Evolutionary conservation across 306 rosid genomes (phyloP), one percentile per base, ranked within the genome.

Genomic region (Prunus salicina): DNA sequence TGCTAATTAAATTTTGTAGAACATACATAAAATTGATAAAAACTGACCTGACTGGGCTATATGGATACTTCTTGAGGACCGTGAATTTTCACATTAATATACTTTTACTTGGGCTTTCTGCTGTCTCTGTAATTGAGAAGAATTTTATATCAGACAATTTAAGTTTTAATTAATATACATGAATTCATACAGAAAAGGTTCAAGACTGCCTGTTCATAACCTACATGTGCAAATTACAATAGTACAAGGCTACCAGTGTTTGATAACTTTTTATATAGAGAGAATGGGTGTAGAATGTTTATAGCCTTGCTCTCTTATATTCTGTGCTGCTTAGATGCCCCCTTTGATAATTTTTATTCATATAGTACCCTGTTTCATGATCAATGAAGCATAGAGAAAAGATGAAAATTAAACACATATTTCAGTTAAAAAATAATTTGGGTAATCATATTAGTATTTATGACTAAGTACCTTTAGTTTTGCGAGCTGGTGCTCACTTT

Each of bases 141-240:
- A 75, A 55, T 51, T 65, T 20, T 14, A 0, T 52, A 4, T 73
- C 30, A 58, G 30, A 41, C 12, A 16, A 32, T 32, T 20, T 34
- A 20, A 20, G 51, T 71, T 38, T 25, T 28, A 8, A 18, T 64
- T 24, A 34, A 34, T 8, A 71, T 71, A 25, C 51, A 10, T 20
- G 66, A 43, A 73, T 73, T 73, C 67, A 73, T 73, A 8, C 27
- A 2, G 27, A 64, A 34, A 24, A 20, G 65, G 27, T 34, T 49
- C 47, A 30, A 19, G 52, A 20, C 24, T 27, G 34, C 53, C 47
- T 50, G 16, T 63, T 52, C 63, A 12, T 49, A 61, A 20, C 63
- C 62, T 65, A 43, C 66, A 49, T 22, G 12, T 79, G 52, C 30
- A 49, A 58, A 34, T 38, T 46, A 16, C 5, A 73, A 45, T 13